A percentile compares a stretch with the other conserved stretches of the same genome.
Evolutionary conservation across 306 rosid genomes (phyloP).

Genomic region (Quercus parvula): DNA sequence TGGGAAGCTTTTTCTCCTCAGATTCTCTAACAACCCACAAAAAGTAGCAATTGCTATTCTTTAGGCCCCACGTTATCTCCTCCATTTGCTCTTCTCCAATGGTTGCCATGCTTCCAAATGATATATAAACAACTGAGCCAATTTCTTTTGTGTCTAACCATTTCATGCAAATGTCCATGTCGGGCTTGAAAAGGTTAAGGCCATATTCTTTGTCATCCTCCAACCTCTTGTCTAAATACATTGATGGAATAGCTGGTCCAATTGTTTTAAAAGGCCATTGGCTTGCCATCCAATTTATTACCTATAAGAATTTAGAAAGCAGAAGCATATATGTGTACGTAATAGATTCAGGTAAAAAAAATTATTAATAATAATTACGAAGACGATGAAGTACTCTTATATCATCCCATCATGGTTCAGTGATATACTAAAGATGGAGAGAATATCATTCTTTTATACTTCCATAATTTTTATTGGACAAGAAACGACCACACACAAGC

Average conservation of each 20-base stretch:
- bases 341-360: not conserved
- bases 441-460: too few species aligned
- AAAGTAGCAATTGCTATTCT: not conserved
- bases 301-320: not conserved
- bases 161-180: not conserved
- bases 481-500: too few species aligned
- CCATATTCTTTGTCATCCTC: conserved; percentile 17
- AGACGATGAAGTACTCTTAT: too few species aligned
- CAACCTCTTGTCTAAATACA: conserved; percentile 15
- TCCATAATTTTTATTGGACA: too few species aligned
- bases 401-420: too few species aligned
- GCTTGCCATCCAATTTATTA: conserved; percentile 20
- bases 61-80: not conserved
- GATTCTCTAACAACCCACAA: conserved; percentile 18
- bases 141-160: conserved; percentile 15
- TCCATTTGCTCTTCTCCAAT: conserved; percentile 20
- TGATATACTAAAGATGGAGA: too few species aligned
- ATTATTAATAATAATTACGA: too few species aligned
- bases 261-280: conserved; percentile 10
- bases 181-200: conserved; percentile 2
- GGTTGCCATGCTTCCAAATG: conserved; percentile 10
- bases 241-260: conserved; percentile 20
- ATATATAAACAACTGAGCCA: conserved; percentile 7
- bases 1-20: conserved; percentile 17
- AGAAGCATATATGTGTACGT: not conserved